phyloP scores from a whole-genome alignment of 2,329 filamentous ascomycete genomes.

The Calonectria fujianensis region DNA sequence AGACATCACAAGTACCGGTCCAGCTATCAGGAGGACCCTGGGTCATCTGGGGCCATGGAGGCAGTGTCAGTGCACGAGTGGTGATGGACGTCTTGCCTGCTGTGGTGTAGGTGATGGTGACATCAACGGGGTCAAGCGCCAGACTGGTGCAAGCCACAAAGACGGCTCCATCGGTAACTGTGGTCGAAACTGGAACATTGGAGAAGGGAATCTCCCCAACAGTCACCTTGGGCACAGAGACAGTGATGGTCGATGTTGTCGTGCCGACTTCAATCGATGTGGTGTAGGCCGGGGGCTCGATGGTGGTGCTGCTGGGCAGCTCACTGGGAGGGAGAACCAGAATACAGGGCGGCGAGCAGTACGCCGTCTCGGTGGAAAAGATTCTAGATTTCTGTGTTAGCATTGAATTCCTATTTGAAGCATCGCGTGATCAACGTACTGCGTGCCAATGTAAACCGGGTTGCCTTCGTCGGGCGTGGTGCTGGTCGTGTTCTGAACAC shows the following conservation, averaged over 20 bases:
- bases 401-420: not conserved
- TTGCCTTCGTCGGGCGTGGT: not conserved
- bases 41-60: slow-evolving; percentile 21
- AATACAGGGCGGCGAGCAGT: slow-evolving; percentile 16
- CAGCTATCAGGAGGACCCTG: slow-evolving; percentile 16
- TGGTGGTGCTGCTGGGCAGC: slow-evolving; percentile 10
- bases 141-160: slow-evolving; percentile 23
- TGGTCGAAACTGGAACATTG: not conserved
- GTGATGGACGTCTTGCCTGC: slow-evolving; percentile 23
- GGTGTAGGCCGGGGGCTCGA: slow-evolving; percentile 1
- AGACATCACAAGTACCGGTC: slow-evolving; percentile 9
- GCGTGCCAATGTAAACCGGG: slow-evolving; percentile 10
- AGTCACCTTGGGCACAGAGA: slow-evolving; percentile 10
- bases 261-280: slow-evolving; percentile 12
- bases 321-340: slow-evolving; percentile 15
- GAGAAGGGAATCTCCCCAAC: slow-evolving; percentile 9
- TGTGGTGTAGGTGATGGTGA: slow-evolving; percentile 16
- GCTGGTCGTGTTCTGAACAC: slow-evolving; percentile 17
- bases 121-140: slow-evolving; percentile 11
- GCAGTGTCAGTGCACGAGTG: slow-evolving; percentile 12
- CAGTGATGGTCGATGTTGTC: slow-evolving; percentile 14
- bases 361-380: not conserved
- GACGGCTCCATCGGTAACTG: slow-evolving; percentile 5
- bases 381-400: not conserved
- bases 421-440: not conserved